Conservation (phyloP, 2,329 filamentous ascomycete species). For the Colletotrichum scovillei region DNA sequence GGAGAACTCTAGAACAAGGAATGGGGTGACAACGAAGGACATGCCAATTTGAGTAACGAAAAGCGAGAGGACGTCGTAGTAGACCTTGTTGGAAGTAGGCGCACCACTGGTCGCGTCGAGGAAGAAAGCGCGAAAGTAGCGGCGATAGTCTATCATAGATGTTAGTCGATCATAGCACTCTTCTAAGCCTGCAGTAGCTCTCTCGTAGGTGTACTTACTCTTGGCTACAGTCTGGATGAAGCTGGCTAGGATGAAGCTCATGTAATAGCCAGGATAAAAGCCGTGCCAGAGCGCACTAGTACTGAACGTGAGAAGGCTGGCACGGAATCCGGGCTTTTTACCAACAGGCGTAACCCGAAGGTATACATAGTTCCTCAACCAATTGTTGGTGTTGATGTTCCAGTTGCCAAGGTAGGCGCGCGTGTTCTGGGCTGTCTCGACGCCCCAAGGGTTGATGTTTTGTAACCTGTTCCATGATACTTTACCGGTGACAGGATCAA, state of each 20-base stretch:
- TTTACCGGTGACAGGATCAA: conserved; percentile 86
- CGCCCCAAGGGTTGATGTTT: conserved; percentile 87
- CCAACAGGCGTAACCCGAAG: conserved; percentile 93
- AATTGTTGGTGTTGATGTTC: conserved; percentile 99
- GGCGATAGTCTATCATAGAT: conserved; percentile 77
- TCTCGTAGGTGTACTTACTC: conserved; percentile 69
- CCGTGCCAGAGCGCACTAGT: conserved; percentile 98
- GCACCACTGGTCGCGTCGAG: conserved; percentile 79
- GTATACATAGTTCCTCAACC: conserved; percentile 96
- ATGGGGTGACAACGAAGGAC: conserved; percentile 85
- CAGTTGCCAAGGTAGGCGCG: conserved; percentile 90
- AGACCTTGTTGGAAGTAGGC: conserved; percentile 78
- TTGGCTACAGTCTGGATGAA: conserved; percentile 95
- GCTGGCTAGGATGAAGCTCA: conserved; percentile 88
- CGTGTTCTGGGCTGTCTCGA: conserved; percentile 94
- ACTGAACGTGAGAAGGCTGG: conserved; percentile 91
- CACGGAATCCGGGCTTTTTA: conserved; percentile 95
- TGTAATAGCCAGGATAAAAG: conserved; percentile 96
- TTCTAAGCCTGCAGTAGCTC: conserved; percentile 11
- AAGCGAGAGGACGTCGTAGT: conserved; percentile 85
- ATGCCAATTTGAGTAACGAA: conserved; percentile 84
- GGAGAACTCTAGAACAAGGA: conserved; percentile 81
- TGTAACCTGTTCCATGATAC: conserved; percentile 89
- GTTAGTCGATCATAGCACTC: conserved; percentile 32
- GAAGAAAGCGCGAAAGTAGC: conserved; percentile 92